Base-by-base conservation (phyloP, 1,139 yeast genomes). In the Hansenula lynferdii region DNA sequence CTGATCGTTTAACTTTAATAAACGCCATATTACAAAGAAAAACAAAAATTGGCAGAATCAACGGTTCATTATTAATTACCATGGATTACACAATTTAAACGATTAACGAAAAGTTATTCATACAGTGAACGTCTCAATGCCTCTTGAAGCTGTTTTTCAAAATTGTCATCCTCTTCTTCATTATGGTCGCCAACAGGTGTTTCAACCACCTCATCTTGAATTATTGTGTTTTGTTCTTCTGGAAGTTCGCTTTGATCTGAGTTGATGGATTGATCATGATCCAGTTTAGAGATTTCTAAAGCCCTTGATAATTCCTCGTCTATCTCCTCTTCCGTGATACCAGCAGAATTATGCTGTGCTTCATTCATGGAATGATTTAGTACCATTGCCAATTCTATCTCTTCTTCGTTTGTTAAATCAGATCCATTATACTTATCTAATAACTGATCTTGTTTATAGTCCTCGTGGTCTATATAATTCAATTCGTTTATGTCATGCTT, bases 381-480 rank as follows among this genome's bases (percentile, higher is more conserved):
- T 1, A 80, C 82, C 46, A 76, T 50, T 0, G 82, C 82, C 40
- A 76, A 53, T 30, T 72, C 69, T 22, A 72, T 54, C 51, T 69
- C 77, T 33, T 69, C 81, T 37, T 67, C 74, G 14, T 66, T 70
- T 1, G 61, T 64, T 11, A 61, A 56, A 6, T 51, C 55, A 48
- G 55, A 8, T 5, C 75, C 76, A 49, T 75, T 75, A 48, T 65
- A 76, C 52, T 70, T 72, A 27, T 65, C 67, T 30, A 72, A 47
- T 22, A 60, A 22, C 20, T 48, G 46, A 11, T 59, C 51, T 8
- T 59, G 52, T 39, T 58, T 41, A n/a, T 36, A 34, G 3, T 34
- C 16, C 15, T 45, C 42, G 19, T 49, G 28, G 4, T 63, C 57
- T 12, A 56, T 54, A 31, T 70, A 69, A 30, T 60, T 62, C 22